Conservation (phyloP, 2,329 filamentous ascomycete species). For the Sporothrix brasiliensis region DNA sequence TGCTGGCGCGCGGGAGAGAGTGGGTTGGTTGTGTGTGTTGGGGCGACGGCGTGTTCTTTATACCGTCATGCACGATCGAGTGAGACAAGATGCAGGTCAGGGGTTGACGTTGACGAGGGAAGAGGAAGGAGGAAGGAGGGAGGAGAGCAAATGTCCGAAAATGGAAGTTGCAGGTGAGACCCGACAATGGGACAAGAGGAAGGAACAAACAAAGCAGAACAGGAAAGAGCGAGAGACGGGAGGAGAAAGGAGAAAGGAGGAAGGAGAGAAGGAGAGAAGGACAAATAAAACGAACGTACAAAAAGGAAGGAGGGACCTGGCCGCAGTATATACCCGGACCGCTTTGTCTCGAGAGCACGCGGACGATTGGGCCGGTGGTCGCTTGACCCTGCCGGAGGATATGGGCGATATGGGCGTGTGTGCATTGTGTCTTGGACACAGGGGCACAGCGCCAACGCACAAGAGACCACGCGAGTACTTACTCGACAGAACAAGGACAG, state of each 20-base stretch:
- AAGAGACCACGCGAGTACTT: constrained; percentile 22
- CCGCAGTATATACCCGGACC: constrained; percentile 31
- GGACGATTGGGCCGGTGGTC: constrained; percentile 29
- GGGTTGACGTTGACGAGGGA: background rate
- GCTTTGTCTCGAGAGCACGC: constrained; percentile 30
- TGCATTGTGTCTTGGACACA: constrained; percentile 10
- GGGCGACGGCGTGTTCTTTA: background rate
- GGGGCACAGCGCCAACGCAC: background rate
- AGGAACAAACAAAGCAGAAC: constrained; percentile 10
- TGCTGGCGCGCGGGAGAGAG: constrained; percentile 43
- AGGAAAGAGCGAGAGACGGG: background rate
- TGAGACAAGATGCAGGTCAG: constrained; percentile 18
- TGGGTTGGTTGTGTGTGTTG: constrained; percentile 20
- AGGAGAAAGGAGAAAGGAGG: constrained; percentile 6
- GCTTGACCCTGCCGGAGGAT: constrained; percentile 30
- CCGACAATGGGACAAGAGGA: constrained; percentile 22
- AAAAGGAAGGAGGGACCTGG: constrained; percentile 1
- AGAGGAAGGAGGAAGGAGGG: background rate
- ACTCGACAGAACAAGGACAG: background rate
- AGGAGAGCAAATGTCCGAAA: constrained; percentile 11
- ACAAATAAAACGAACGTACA: background rate
- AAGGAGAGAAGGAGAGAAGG: background rate
- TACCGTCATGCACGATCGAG: constrained; percentile 24
- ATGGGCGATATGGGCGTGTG: background rate
- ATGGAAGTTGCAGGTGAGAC: constrained; percentile 21